Conservation (phyloP, 371 early-diverging fungal genomes). For the Mortierella sp. region DNA sequence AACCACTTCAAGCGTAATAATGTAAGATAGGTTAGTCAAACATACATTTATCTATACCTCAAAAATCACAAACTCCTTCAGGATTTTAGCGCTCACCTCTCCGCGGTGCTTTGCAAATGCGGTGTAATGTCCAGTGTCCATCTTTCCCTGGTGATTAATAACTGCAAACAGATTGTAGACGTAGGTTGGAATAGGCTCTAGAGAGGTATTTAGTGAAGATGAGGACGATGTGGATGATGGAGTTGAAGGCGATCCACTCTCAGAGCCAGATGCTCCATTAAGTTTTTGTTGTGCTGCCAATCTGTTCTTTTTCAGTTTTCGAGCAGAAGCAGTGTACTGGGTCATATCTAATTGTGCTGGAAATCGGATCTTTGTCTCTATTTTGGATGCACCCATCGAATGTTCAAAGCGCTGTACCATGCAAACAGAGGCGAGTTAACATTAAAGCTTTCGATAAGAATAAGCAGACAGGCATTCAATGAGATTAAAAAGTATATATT, state of each 20-base stretch:
- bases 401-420: constrained; percentile 86
- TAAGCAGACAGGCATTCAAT: constrained; percentile 37
- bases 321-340: constrained; percentile 80
- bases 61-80: not conserved
- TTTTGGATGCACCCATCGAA: constrained; percentile 78
- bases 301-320: constrained; percentile 44
- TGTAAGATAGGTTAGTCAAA: not conserved
- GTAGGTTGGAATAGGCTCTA: constrained; percentile 70
- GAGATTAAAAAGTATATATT: too few relatives aligned
- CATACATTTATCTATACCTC: not conserved
- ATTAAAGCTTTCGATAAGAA: not conserved
- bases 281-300: constrained; percentile 33
- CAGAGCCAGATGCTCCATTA: constrained; percentile 32
- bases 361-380: constrained; percentile 88
- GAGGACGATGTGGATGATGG: constrained; percentile 26
- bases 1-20: constrained; percentile 78
- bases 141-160: constrained; percentile 89
- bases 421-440: not conserved
- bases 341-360: constrained; percentile 95
- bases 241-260: constrained; percentile 29
- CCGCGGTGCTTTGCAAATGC: constrained; percentile 83
- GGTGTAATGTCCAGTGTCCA: constrained; percentile 96
- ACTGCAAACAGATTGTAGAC: constrained; percentile 92
- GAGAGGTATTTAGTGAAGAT: constrained; percentile 17
- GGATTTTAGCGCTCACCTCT: constrained; percentile 63